These are phyloP conservation scores for Filobasidium uniguttulatum DNA, from an alignment of 1,284 basidiomycete species.

Conservation along the genomic window DNA sequence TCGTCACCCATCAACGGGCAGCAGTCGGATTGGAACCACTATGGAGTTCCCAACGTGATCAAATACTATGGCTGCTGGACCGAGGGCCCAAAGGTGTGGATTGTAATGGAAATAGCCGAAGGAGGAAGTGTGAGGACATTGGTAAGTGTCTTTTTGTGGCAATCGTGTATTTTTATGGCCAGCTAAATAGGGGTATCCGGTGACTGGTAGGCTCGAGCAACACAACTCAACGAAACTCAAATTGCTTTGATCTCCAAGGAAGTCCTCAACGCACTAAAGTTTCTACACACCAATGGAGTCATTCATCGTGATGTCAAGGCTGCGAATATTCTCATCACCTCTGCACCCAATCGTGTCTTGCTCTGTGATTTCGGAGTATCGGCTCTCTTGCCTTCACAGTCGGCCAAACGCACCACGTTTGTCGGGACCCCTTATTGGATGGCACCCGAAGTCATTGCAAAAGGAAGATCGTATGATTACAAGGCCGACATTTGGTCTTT, in stretches of 20 bases:
- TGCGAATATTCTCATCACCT: constrained; percentile 82
- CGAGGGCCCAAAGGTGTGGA: constrained; percentile 92
- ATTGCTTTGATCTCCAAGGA: constrained; percentile 79
- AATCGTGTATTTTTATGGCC: too few relatives aligned
- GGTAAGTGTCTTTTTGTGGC: constrained; percentile 40
- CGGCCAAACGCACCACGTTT: constrained; percentile 83
- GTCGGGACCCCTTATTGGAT: constrained; percentile 98
- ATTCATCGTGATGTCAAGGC: constrained; percentile 96
- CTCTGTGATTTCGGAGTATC: constrained; percentile 96
- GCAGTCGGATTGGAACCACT: constrained; percentile 45
- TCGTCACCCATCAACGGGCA: not conserved
- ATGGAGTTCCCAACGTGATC: constrained; percentile 57
- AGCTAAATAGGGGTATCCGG: too few relatives aligned
- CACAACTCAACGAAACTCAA: constrained; percentile 77
- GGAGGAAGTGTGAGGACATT: constrained; percentile 89
- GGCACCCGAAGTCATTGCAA: constrained; percentile 91
- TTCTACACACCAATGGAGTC: constrained; percentile 83
- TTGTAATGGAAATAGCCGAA: constrained; percentile 95
- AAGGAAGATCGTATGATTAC: constrained; percentile 75
- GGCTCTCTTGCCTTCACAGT: constrained; percentile 70
- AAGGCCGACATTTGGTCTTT: constrained; percentile 97
- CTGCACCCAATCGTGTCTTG: constrained; percentile 66
- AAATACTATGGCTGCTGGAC: constrained; percentile 93
- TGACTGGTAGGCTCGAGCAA: constrained; percentile 52
- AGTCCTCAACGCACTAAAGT: constrained; percentile 67